Evolutionary conservation across 1,139 yeast species (phyloP).

Genomic region (Yamadazyma triangularis): DNA sequence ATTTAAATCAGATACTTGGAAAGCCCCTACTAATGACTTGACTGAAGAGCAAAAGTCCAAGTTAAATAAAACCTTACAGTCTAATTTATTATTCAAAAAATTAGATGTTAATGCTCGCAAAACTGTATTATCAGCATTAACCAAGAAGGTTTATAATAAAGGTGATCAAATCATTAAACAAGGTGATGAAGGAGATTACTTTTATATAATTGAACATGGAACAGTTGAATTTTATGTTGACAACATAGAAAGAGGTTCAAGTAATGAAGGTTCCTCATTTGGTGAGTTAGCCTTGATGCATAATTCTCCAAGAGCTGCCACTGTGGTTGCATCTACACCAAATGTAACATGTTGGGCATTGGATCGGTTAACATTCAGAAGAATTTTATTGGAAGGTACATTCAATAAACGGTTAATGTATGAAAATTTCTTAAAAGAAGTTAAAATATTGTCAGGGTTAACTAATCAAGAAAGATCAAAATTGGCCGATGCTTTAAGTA

Average conservation of each 20-base stretch:
- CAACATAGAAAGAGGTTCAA: constrained; percentile 66
- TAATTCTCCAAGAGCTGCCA: constrained; percentile 97
- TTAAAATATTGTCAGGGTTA: constrained; percentile 69
- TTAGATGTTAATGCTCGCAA: constrained; percentile 69
- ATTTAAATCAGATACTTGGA: constrained; percentile 61
- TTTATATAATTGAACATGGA: constrained; percentile 85
- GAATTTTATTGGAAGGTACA: constrained; percentile 85
- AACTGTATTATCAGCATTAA: constrained; percentile 76
- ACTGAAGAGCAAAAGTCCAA: constrained; percentile 62
- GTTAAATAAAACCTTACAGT: constrained; percentile 65
- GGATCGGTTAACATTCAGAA: constrained; percentile 89
- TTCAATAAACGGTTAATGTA: constrained; percentile 87
- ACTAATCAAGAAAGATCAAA: constrained; percentile 84
- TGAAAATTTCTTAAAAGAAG: constrained; percentile 83
- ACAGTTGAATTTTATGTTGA: constrained; percentile 76
- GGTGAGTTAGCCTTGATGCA: constrained; percentile 98
- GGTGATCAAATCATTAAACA: constrained; percentile 75
- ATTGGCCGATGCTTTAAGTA: constrained; percentile 88
- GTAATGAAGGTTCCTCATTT: constrained; percentile 84
- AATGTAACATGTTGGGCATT: constrained; percentile 77
- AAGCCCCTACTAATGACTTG: constrained; percentile 66
- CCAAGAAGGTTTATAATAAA: constrained; percentile 59
- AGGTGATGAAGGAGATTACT: constrained; percentile 96
- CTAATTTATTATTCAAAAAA: constrained; percentile 78
- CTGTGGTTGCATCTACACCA: constrained; percentile 71